Evolutionary conservation across 345 rosid species (phyloP), one percentile per base, ranked within the genome.

Genomic region (Noccaea bulbosa): DNA sequence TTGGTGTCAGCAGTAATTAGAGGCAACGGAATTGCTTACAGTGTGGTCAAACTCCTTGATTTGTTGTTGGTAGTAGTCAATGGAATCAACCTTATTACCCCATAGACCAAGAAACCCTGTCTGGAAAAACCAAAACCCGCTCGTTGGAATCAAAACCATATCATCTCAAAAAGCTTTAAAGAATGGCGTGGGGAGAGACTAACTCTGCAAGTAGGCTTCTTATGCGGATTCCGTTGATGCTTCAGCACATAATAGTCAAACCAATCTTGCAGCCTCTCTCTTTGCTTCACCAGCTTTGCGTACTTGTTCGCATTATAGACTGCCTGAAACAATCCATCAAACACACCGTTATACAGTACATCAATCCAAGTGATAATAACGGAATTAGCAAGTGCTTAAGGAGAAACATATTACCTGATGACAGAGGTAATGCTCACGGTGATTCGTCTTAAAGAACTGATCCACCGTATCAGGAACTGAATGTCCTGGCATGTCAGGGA

Each of bases 251-350:
- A 77, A 62, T 88, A 91, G 78, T 91, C 99, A 69, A 85, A 83
- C 99, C 98, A 91, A 67, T 85, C 86, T 80, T 70, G 95, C 51
- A 94, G 82, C 79, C 88, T 88, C 38, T 82, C 85, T 72, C 96
- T 84, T 84, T 84, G 81, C 60, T 83, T 88, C 63, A 74, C 98
- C 65, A 91, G 79, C 74, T 81, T 85, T 50, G 90, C 87, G 41
- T 81, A 91, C 65, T 74, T 84, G 78, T 88, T 94, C 12, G 96
- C 97, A 38, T 91, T 81, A 70, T 91, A 94, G 54, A 91, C 93
- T 15, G 83, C 96, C 99, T 91, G 84, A 76, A 67, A 68, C 62
- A 48, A 57, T 32, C 39, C 65, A 54, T 69, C 43, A 71, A 24
- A 34, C 53, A 62, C 37, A 5, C 11, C 0, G 34, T 5, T 14